A percentile compares a stretch with the other conserved stretches of the same genome.
Conservation (phyloP, 2,329 filamentous ascomycete genomes). For the Aspergillus quadrilineatus region DNA sequence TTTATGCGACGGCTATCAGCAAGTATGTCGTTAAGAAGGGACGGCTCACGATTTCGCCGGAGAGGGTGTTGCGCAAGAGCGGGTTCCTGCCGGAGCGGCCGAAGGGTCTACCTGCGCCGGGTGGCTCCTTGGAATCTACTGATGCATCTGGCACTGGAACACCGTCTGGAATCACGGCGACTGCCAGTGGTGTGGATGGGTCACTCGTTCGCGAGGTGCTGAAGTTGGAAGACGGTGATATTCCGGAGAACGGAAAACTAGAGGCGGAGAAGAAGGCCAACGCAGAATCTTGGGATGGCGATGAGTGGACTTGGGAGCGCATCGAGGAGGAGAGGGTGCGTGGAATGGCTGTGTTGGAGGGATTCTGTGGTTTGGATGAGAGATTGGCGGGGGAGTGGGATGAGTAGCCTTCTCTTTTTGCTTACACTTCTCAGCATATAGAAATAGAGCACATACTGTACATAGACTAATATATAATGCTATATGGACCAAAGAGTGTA, state of each 20-base stretch:
- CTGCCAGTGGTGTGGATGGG: conserved; percentile 34
- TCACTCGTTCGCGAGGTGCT: conserved; percentile 37
- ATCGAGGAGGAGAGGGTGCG: conserved; percentile 59
- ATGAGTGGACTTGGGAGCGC: conserved; percentile 60
- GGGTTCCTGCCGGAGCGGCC: conserved; percentile 69
- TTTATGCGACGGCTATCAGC: conserved; percentile 70
- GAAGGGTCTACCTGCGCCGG: conserved; percentile 14
- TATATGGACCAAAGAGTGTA: background rate
- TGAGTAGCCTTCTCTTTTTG: background rate
- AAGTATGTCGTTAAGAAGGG: conserved; percentile 84
- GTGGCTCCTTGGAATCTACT: conserved; percentile 17
- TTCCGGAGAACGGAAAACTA: conserved; percentile 26
- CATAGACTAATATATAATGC: background rate
- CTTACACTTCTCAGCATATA: background rate
- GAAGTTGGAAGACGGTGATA: conserved; percentile 16
- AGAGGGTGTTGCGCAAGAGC: conserved; percentile 68
- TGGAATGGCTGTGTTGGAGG: conserved; percentile 55
- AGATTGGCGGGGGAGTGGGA: conserved; percentile 51
- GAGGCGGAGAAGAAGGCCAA: conserved; percentile 35
- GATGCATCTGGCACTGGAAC: conserved; percentile 34
- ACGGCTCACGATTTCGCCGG: conserved; percentile 79
- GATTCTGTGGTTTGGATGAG: conserved; percentile 55
- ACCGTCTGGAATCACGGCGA: conserved; percentile 32
- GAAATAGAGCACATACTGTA: background rate
- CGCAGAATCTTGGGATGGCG: conserved; percentile 32